A percentile compares a stretch with the other conserved stretches of the same genome.
phyloP scores from a whole-genome alignment of 257 asterid genomes.

The Solanum chilense region DNA sequence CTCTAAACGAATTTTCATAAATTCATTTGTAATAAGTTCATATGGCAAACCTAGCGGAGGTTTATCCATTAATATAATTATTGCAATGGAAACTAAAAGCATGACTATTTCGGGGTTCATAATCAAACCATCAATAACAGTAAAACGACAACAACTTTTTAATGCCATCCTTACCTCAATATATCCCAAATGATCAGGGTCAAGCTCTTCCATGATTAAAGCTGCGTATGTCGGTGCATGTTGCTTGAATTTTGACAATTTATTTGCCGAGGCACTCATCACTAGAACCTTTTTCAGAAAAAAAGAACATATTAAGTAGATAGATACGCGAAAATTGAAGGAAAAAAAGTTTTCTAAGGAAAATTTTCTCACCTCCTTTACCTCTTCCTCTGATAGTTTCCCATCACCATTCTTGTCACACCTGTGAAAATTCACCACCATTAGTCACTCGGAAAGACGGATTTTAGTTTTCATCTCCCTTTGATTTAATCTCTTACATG shows the following conservation, averaged over 20 bases:
- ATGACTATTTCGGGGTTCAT: background rate
- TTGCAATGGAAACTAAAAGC: background rate
- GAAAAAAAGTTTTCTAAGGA: background rate
- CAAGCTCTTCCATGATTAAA: constrained; percentile 91
- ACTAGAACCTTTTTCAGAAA: constrained; percentile 59
- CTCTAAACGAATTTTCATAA: background rate
- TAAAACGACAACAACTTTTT: background rate
- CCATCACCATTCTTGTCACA: constrained; percentile 99
- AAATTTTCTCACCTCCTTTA: constrained; percentile 54
- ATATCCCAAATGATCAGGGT: constrained; percentile 77
- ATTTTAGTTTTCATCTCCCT: background rate
- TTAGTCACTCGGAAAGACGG: background rate
- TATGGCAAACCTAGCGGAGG: background rate
- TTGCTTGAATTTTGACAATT: constrained; percentile 64
- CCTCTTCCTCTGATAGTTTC: constrained; percentile 83
- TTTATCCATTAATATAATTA: background rate
- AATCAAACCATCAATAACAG: background rate
- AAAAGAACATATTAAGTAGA: background rate
- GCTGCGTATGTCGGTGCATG: constrained; percentile 63
- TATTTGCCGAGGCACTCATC: constrained; percentile 92
- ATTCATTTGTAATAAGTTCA: background rate
- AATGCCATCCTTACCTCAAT: constrained; percentile 43
- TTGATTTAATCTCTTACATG: constrained; percentile 42
- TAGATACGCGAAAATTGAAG: background rate
- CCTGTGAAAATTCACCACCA: constrained; percentile 27